Conservation (phyloP, 1,139 yeast species). For the Sugiyamaella paludigena region DNA sequence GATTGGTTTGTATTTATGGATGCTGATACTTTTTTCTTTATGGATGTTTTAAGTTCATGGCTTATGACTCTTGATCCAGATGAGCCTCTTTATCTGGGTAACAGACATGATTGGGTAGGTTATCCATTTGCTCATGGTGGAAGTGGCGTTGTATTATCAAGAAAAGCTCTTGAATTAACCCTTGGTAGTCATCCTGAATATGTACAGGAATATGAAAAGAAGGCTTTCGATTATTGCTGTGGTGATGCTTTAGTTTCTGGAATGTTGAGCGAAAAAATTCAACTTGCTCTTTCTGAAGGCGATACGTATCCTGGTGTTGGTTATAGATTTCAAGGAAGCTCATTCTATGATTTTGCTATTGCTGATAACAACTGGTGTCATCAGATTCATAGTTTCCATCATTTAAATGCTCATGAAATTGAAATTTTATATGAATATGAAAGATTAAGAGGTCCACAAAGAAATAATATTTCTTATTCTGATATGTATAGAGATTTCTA, state of each 20-base stretch:
- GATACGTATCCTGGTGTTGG: slow-evolving; percentile 26
- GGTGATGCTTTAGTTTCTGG: slow-evolving; percentile 39
- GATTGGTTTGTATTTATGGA: slow-evolving; percentile 42
- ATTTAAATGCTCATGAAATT: slow-evolving; percentile 35
- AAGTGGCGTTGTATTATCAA: slow-evolving; percentile 39
- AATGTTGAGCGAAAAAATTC: slow-evolving; percentile 25
- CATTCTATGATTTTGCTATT: slow-evolving; percentile 24
- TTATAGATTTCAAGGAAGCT: slow-evolving; percentile 36
- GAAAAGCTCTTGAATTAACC: slow-evolving; percentile 31
- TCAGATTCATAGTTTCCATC: slow-evolving; percentile 39
- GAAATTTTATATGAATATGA: slow-evolving; percentile 41
- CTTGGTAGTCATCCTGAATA: slow-evolving; percentile 31
- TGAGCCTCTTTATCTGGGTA: slow-evolving; percentile 36
- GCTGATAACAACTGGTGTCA: slow-evolving; percentile 33
- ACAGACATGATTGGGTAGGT: slow-evolving; percentile 23
- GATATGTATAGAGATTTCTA: slow-evolving; percentile 38
- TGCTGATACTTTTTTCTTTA: slow-evolving; percentile 37
- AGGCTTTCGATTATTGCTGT: slow-evolving; percentile 32
- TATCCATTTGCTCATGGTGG: slow-evolving; percentile 42
- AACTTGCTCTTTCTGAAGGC: slow-evolving; percentile 24
- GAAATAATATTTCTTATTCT: slow-evolving; percentile 31
- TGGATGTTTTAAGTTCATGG: slow-evolving; percentile 32
- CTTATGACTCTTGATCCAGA: slow-evolving; percentile 28
- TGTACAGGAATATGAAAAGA: slow-evolving; percentile 28
- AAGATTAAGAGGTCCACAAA: slow-evolving; percentile 29